Evolutionary conservation across 2,329 filamentous ascomycete species (phyloP).

Genomic region (Botryotinia narcissicola): DNA sequence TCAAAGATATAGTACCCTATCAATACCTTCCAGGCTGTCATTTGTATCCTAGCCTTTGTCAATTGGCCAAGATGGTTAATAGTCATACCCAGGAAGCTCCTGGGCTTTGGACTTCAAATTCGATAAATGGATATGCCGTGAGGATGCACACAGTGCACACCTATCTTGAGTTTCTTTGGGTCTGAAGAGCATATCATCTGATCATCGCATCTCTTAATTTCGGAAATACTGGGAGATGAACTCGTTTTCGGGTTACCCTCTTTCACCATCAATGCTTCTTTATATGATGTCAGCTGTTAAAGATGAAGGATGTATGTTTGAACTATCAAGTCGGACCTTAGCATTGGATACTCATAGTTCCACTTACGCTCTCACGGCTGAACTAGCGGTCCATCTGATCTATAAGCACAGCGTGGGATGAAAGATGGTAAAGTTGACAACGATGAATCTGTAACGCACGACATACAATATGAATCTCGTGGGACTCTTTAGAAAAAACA

Average conservation of each 20-base stretch:
- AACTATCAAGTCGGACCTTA: neutral
- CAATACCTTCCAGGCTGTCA: constrained; percentile 1
- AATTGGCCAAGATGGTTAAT: neutral
- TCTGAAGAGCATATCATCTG: constrained; percentile 12
- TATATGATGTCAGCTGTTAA: neutral
- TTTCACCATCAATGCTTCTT: constrained; percentile 1
- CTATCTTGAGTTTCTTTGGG: constrained; percentile 16
- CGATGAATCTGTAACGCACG: constrained; percentile 8
- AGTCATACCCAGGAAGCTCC: neutral
- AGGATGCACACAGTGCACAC: neutral
- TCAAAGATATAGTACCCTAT: neutral
- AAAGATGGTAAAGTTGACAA: constrained; percentile 17
- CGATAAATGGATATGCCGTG: neutral
- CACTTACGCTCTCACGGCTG: constrained; percentile 3
- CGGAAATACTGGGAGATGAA: neutral
- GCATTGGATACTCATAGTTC: neutral
- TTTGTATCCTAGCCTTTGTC: neutral
- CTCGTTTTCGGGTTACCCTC: neutral
- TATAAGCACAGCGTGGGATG: constrained; percentile 12
- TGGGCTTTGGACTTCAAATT: neutral
- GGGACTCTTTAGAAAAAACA: neutral
- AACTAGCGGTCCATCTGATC: constrained; percentile 9
- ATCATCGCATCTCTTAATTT: constrained; percentile 8
- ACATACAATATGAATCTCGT: constrained; percentile 8
- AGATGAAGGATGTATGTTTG: neutral